Evolutionary conservation across 768 basidiomycete species (phyloP).

Genomic region (Podaxis pistillaris): DNA sequence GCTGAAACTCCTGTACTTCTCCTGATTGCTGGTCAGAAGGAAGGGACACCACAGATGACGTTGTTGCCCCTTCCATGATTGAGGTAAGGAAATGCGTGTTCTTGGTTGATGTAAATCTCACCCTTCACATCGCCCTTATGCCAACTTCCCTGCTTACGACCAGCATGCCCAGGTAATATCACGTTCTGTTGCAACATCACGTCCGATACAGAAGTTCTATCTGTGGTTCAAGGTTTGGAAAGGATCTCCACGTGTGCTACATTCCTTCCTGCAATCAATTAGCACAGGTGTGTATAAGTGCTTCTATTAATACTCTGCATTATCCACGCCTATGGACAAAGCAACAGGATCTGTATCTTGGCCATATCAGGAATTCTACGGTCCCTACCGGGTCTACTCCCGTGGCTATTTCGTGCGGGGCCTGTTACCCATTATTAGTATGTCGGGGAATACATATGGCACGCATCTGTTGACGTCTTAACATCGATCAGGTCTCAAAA

Average conservation of each 20-base stretch:
- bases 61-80: not conserved
- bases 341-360: not conserved
- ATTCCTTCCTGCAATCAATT: not conserved
- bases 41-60: not conserved
- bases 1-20: not conserved
- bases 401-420: not conserved
- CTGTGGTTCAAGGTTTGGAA: constrained; percentile 1
- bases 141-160: not conserved
- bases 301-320: not conserved
- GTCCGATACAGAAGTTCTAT: not conserved
- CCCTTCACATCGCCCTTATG: not conserved
- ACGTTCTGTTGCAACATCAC: not conserved
- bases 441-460: not conserved
- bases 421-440: not conserved
- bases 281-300: not conserved
- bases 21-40: not conserved
- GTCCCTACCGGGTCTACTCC: not conserved
- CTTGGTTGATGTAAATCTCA: constrained; percentile 1
- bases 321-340: not conserved
- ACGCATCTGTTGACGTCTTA: constrained; percentile 1
- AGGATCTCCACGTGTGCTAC: constrained; percentile 5
- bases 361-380: not conserved
- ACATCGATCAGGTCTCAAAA: not conserved
- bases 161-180: not conserved
- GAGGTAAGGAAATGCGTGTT: not conserved